Evolutionary conservation across 495 filamentous ascomycete species (phyloP).

Genomic region (Bacidia gigantensis): DNA sequence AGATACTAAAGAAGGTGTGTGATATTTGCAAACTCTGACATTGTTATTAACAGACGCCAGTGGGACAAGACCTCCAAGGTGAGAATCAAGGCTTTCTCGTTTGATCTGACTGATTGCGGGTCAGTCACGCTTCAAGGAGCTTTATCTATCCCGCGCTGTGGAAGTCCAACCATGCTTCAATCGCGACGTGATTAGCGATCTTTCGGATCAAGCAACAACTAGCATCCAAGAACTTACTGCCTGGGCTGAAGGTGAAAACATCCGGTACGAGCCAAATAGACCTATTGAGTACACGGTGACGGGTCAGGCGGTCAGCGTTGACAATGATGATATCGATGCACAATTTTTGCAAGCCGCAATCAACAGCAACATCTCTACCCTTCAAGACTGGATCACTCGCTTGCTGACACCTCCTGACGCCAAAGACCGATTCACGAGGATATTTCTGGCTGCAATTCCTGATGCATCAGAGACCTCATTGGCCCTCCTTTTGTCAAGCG

Average conservation of each 20-base stretch:
- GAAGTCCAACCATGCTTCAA: slow-evolving; percentile 99
- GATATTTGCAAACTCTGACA: neutral
- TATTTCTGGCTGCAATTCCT: slow-evolving; percentile 75
- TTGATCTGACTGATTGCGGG: neutral
- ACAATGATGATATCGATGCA: slow-evolving; percentile 76
- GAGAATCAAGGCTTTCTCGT: slow-evolving; percentile 7
- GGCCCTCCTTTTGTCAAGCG: slow-evolving; percentile 59
- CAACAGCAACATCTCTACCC: slow-evolving; percentile 47
- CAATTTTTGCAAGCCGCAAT: slow-evolving; percentile 79
- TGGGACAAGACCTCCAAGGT: slow-evolving; percentile 99
- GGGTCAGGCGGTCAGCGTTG: slow-evolving; percentile 50
- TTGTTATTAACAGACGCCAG: slow-evolving; percentile 24
- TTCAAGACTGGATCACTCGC: slow-evolving; percentile 51
- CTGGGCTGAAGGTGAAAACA: slow-evolving; percentile 91
- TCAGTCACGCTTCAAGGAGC: slow-evolving; percentile 87
- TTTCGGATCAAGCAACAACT: slow-evolving; percentile 91
- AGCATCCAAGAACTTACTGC: slow-evolving; percentile 83
- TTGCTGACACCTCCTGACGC: slow-evolving; percentile 41
- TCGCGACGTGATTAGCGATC: slow-evolving; percentile 83
- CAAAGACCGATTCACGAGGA: slow-evolving; percentile 64
- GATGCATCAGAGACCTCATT: slow-evolving; percentile 72
- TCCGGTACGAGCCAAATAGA: slow-evolving; percentile 56
- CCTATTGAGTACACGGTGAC: slow-evolving; percentile 47
- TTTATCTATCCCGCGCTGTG: slow-evolving; percentile 88
- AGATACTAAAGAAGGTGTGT: slow-evolving; percentile 86